Evolutionary conservation across 805 yeast genomes (phyloP).

Genomic region (Candida multigemmis): DNA sequence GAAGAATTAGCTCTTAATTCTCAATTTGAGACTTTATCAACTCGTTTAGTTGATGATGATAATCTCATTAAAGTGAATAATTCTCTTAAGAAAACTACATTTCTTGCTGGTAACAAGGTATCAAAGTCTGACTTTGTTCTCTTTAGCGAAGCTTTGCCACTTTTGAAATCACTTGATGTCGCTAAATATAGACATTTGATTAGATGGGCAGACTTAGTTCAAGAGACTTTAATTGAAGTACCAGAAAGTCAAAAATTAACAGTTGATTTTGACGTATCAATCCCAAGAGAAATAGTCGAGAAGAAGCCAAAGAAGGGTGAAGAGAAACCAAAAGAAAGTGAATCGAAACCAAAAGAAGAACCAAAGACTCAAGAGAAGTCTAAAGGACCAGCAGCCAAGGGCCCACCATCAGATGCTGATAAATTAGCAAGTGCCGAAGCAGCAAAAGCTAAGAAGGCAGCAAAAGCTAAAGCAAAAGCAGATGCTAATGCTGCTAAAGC

Average conservation of each 20-base stretch:
- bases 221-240: conserved; percentile 49
- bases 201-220: conserved; percentile 90
- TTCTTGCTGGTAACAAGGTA: conserved; percentile 57
- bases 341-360: conserved; percentile 7
- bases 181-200: conserved; percentile 71
- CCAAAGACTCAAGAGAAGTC: conserved; percentile 26
- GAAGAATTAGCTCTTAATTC: conserved; percentile 64
- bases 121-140: conserved; percentile 64
- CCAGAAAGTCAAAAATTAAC: conserved; percentile 43
- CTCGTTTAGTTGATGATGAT: conserved; percentile 42
- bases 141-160: conserved; percentile 59
- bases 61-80: conserved; percentile 48
- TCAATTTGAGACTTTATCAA: conserved; percentile 73
- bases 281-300: conserved; percentile 71
- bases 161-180: conserved; percentile 42
- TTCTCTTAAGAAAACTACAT: conserved; percentile 60
- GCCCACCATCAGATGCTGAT: too few species aligned
- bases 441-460: conserved; percentile 53
- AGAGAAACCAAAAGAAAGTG: conserved; percentile 13
- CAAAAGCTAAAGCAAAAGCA: conserved; percentile 55
- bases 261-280: conserved; percentile 50
- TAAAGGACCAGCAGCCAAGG: too few species aligned
- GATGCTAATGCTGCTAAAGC: conserved; percentile 37
- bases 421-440: conserved; percentile 45
- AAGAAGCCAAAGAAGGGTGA: conserved; percentile 37